phyloP scores from a whole-genome alignment of 2,329 filamentous ascomycete species.

The Tolypocladium tundrense region DNA sequence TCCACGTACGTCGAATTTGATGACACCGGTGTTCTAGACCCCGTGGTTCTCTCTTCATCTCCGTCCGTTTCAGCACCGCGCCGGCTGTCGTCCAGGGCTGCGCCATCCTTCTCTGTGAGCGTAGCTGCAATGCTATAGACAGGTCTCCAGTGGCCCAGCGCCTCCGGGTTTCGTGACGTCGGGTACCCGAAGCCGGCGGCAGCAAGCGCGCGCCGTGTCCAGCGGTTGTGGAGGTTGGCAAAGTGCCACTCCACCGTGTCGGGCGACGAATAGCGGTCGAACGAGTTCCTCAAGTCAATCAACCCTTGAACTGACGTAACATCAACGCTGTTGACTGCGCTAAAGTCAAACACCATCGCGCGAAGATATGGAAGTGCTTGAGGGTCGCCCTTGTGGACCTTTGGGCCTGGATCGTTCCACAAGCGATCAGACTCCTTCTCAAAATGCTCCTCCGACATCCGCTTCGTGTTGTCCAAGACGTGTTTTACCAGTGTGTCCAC shows the following conservation, averaged over 20 bases:
- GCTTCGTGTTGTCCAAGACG: constrained; percentile 29
- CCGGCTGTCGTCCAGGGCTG: background rate
- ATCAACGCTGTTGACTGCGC: constrained; percentile 46
- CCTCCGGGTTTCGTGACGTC: constrained; percentile 13
- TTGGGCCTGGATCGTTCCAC: constrained; percentile 43
- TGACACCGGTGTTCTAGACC: background rate
- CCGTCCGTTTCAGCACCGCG: constrained; percentile 1
- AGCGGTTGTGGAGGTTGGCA: constrained; percentile 42
- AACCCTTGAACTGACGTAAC: constrained; percentile 47
- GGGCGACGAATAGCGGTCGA: constrained; percentile 42
- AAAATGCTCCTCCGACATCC: constrained; percentile 26
- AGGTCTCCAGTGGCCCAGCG: constrained; percentile 19
- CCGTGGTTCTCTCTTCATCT: constrained; percentile 6
- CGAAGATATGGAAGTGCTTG: constrained; percentile 34
- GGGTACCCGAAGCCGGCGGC: constrained; percentile 45
- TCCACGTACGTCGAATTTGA: background rate
- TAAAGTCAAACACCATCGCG: constrained; percentile 48
- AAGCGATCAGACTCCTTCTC: constrained; percentile 33
- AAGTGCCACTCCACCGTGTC: constrained; percentile 42
- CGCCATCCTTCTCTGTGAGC: constrained; percentile 7
- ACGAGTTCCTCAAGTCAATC: constrained; percentile 41
- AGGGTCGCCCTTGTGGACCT: constrained; percentile 11
- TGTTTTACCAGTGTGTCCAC: constrained; percentile 29
- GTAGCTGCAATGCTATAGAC: constrained; percentile 22
- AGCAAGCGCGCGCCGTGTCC: constrained; percentile 46